Conservation (phyloP, 192 early-diverging fungal species). For the Coemansia sp. region DNA sequence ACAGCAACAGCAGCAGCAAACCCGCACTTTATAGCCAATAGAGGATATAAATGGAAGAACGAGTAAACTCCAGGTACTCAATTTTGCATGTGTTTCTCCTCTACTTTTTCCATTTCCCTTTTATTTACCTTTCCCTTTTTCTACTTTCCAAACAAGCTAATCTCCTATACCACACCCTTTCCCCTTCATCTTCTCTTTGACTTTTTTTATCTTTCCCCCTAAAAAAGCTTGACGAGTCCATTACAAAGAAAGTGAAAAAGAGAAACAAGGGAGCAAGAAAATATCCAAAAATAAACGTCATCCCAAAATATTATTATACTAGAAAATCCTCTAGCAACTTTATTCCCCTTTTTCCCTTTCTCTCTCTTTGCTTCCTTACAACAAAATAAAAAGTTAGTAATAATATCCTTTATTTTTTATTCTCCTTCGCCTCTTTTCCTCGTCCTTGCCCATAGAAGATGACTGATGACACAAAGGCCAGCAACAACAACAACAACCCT, state of each 20-base stretch:
- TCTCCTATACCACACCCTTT: not conserved
- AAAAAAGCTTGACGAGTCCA: not conserved
- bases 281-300: too few species aligned
- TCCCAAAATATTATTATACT: too few species aligned
- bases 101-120: not conserved
- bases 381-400: not conserved
- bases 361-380: constrained; percentile 11
- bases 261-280: not conserved
- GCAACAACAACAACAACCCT: not conserved
- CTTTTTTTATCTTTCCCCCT: not conserved
- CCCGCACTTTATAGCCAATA: too few species aligned
- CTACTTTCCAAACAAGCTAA: too few species aligned
- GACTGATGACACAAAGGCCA: not conserved
- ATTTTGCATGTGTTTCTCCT: not conserved
- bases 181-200: not conserved
- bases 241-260: not conserved
- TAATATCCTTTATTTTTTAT: constrained; percentile 12
- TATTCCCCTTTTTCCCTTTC: constrained; percentile 1
- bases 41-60: too few species aligned
- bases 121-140: not conserved
- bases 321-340: not conserved
- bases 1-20: too few species aligned
- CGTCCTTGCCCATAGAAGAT: not conserved
- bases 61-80: too few species aligned
- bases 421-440: not conserved